These are phyloP conservation scores for Colletotrichum cereale DNA, from an alignment of 2,329 filamentous ascomycete genomes.

Conservation along the genomic window DNA sequence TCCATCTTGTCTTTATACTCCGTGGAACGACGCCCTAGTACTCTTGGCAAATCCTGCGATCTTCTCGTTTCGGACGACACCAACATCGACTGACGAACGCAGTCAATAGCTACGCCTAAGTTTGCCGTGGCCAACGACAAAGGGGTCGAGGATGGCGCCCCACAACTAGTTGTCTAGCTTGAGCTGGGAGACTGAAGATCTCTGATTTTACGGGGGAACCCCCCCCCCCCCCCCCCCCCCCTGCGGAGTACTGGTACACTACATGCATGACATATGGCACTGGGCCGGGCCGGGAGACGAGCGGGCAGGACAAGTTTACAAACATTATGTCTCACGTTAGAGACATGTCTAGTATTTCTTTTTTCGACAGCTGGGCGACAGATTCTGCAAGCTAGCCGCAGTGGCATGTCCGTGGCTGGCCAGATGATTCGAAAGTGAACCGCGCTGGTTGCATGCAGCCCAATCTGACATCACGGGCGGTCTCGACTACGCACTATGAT, in stretches of 20 bases:
- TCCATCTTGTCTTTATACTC: background rate
- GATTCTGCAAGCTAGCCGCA: constrained; percentile 2
- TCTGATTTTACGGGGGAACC: background rate
- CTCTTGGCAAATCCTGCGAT: background rate
- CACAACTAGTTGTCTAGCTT: background rate
- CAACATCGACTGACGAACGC: constrained; percentile 12
- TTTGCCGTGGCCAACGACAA: constrained; percentile 8
- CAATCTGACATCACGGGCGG: background rate
- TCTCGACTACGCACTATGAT: background rate
- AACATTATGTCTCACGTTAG: background rate
- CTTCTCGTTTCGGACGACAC: background rate
- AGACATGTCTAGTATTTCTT: constrained; percentile 1
- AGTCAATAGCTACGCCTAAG: background rate
- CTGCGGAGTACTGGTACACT: background rate
- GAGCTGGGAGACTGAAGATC: background rate
- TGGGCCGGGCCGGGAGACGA: constrained; percentile 22
- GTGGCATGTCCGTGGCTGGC: constrained; percentile 1
- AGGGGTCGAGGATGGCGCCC: background rate
- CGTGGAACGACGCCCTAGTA: background rate
- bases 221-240: background rate
- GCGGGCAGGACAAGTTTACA: background rate
- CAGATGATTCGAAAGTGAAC: constrained; percentile 22
- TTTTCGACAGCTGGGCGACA: constrained; percentile 4
- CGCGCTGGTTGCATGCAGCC: constrained; percentile 24
- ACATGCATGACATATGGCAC: background rate